These are phyloP conservation scores for Zalaria sp. DNA, from an alignment of 2,329 filamentous ascomycete genomes.

Conservation along the genomic window DNA sequence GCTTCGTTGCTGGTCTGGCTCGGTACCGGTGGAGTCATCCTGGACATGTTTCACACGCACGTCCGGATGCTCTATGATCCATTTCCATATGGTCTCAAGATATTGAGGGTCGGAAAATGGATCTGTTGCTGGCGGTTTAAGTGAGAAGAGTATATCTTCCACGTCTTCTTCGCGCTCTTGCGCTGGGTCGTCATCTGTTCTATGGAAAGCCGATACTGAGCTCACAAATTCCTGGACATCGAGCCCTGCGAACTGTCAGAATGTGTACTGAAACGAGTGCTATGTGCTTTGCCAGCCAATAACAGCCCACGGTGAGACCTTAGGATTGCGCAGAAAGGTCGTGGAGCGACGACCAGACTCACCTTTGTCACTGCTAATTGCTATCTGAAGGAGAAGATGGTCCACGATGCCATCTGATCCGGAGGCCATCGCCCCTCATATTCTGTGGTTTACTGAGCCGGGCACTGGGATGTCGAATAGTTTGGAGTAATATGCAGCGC, in stretches of 20 bases:
- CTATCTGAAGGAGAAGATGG: constrained; percentile 44
- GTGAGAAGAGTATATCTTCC: constrained; percentile 12
- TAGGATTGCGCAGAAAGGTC: neutral
- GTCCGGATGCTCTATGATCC: constrained; percentile 42
- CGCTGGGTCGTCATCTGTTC: constrained; percentile 6
- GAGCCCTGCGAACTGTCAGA: constrained; percentile 4
- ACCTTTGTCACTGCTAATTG: constrained; percentile 45
- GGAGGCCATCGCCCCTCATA: constrained; percentile 24
- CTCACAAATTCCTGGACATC: neutral
- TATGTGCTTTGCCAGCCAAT: constrained; percentile 20
- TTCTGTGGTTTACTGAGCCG: neutral
- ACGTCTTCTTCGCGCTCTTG: constrained; percentile 2
- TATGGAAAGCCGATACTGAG: neutral
- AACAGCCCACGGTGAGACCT: too few species aligned
- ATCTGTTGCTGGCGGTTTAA: constrained; percentile 9
- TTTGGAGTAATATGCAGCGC: too few species aligned
- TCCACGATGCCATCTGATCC: constrained; percentile 44
- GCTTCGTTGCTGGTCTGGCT: neutral
- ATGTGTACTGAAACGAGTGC: constrained; percentile 21
- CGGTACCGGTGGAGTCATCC: neutral
- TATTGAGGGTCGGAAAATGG: constrained; percentile 33
- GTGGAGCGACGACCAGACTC: constrained; percentile 16
- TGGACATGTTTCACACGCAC: constrained; percentile 27
- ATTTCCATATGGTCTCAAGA: constrained; percentile 41
- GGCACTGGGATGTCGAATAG: too few species aligned